A percentile compares a stretch with the other conserved stretches of the same genome.
phyloP scores from a whole-genome alignment of 2,329 filamentous ascomycete genomes.

The Trichocomaceae sp. region DNA sequence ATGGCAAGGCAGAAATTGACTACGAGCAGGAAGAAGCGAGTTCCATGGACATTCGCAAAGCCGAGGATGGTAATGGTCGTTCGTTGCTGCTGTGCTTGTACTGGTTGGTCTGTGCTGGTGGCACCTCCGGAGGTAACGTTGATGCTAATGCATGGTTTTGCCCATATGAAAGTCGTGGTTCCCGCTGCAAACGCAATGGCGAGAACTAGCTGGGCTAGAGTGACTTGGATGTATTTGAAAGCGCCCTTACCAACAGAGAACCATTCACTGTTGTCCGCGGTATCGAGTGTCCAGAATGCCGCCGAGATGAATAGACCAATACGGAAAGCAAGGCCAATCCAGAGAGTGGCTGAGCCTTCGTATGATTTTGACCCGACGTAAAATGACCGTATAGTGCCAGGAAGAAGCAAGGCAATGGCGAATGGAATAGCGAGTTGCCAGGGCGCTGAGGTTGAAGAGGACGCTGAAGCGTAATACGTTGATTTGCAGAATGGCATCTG shows the following conservation, averaged over 20 bases:
- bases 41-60: constrained; percentile 88
- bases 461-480: constrained; percentile 88
- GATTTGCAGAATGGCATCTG: constrained; percentile 96
- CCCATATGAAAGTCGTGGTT: constrained; percentile 76
- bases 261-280: constrained; percentile 78
- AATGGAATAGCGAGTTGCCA: constrained; percentile 85
- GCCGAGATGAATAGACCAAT: constrained; percentile 68
- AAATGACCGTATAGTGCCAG: constrained; percentile 74
- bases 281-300: constrained; percentile 80
- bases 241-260: constrained; percentile 55
- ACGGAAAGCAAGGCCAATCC: constrained; percentile 76
- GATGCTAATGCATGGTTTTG: constrained; percentile 76
- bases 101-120: constrained; percentile 32
- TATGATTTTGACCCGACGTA: constrained; percentile 78
- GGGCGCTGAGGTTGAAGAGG: constrained; percentile 82
- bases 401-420: constrained; percentile 63
- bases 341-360: constrained; percentile 74
- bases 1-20: constrained; percentile 71
- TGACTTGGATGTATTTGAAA: constrained; percentile 68
- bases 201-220: constrained; percentile 72
- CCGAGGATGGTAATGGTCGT: constrained; percentile 70
- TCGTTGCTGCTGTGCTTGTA: constrained; percentile 19
- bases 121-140: constrained; percentile 45
- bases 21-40: constrained; percentile 78
- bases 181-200: constrained; percentile 77